Percentiles rank a stretch among this genome's conserved stretches.
These are phyloP conservation scores for Clavispora vitiphila DNA, from an alignment of 805 yeast genomes.

Conservation along the genomic window DNA sequence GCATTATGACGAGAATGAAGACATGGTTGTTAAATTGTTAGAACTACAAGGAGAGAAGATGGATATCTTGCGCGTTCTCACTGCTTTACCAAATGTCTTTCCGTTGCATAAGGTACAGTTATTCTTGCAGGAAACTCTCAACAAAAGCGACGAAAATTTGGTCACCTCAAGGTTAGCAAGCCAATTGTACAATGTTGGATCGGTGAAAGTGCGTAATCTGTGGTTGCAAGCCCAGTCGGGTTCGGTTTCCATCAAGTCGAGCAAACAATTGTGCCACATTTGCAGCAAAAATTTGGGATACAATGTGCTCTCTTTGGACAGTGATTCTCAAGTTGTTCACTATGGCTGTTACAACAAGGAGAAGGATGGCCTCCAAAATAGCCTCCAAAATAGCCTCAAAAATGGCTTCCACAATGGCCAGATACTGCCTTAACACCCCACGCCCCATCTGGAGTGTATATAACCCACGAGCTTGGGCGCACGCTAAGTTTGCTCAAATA, in stretches of 20 bases:
- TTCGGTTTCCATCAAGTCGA: slow-evolving; percentile 34
- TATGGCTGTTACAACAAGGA: slow-evolving; percentile 43
- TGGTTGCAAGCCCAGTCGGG: slow-evolving; percentile 35
- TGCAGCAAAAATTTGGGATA: slow-evolving; percentile 56
- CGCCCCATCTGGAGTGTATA: not conserved
- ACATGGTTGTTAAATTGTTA: slow-evolving; percentile 38
- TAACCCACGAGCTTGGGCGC: not conserved
- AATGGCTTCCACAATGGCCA: too few species aligned
- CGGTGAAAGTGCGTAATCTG: slow-evolving; percentile 42
- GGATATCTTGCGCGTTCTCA: slow-evolving; percentile 41
- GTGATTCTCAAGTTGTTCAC: slow-evolving; percentile 45
- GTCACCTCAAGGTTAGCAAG: slow-evolving; percentile 39
- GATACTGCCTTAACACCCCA: too few species aligned
- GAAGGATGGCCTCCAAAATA: not conserved
- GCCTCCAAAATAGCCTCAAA: too few species aligned
- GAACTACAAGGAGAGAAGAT: slow-evolving; percentile 44
- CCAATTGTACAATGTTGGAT: slow-evolving; percentile 50
- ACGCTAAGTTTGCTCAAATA: not conserved
- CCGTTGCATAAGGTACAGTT: slow-evolving; percentile 39
- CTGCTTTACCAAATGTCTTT: slow-evolving; percentile 47
- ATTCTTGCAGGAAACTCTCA: slow-evolving; percentile 43
- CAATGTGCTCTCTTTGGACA: slow-evolving; percentile 47
- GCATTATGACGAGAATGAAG: slow-evolving; percentile 29
- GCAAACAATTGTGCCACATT: slow-evolving; percentile 45
- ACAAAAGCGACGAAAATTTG: slow-evolving; percentile 34